Conservation (phyloP, 192 early-diverging fungal species). For the Coemansia javaensis region DNA sequence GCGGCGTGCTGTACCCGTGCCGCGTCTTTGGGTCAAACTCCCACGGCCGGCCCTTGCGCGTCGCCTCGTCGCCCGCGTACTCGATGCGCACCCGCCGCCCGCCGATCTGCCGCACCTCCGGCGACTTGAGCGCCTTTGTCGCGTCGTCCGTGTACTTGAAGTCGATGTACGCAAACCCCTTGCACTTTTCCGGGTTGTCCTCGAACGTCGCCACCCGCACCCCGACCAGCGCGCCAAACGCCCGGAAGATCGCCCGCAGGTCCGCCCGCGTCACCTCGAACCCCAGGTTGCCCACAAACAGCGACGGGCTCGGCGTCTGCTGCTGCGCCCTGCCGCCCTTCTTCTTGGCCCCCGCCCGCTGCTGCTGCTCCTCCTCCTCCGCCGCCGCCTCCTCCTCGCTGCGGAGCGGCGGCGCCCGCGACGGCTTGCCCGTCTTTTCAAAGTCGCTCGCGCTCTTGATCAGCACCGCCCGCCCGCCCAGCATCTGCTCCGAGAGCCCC, state of each 20-base stretch:
- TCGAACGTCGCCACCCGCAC: constrained; percentile 69
- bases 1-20: constrained; percentile 1
- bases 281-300: constrained; percentile 66
- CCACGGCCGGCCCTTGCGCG: constrained; percentile 62
- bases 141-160: constrained; percentile 60
- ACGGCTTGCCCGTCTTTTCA: constrained; percentile 55
- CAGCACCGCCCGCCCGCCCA: constrained; percentile 59
- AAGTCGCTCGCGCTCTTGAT: constrained; percentile 66
- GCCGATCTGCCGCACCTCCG: constrained; percentile 53
- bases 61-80: constrained; percentile 64
- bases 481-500: constrained; percentile 56
- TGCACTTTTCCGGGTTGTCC: constrained; percentile 68
- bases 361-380: constrained; percentile 36
- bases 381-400: background rate
- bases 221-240: constrained; percentile 60
- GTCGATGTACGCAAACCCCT: constrained; percentile 72
- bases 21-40: constrained; percentile 46
- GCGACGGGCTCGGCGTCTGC: constrained; percentile 51
- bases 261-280: constrained; percentile 54
- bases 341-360: too few relatives aligned
- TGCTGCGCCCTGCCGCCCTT: constrained; percentile 49
- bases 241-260: constrained; percentile 56
- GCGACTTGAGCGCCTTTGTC: constrained; percentile 57
- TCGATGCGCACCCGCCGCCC: constrained; percentile 60
- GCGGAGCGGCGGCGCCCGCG: constrained; percentile 2